Evolutionary conservation across 352 stramenopile species (phyloP).

Genomic region (Phytophthora colocasiae): DNA sequence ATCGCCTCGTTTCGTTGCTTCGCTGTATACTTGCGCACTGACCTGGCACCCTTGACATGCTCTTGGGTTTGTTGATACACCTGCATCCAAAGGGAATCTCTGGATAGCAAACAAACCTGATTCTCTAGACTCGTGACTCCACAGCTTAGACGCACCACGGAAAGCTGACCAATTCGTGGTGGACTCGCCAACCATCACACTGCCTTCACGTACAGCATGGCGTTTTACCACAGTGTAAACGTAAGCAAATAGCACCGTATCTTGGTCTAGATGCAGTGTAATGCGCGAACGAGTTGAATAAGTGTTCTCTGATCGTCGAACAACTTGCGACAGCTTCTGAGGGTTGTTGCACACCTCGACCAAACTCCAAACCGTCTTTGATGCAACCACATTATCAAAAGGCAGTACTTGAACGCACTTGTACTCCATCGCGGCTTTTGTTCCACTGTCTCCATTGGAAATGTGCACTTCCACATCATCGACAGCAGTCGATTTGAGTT

Average conservation of each 20-base stretch:
- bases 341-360: background rate
- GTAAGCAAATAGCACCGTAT: background rate
- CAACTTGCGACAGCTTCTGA: background rate
- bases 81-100: no score
- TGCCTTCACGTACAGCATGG: background rate
- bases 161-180: background rate
- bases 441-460: background rate
- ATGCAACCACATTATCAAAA: background rate
- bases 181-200: background rate
- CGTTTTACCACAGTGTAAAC: background rate
- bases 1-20: no score
- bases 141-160: no score
- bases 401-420: conserved; percentile 4
- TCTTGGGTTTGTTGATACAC: no score
- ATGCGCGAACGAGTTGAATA: no score
- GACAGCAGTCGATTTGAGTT: background rate
- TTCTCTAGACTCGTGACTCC: no score
- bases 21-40: no score
- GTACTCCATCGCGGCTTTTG: conserved; percentile 5
- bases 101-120: no score
- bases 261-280: background rate
- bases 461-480: conserved; percentile 8
- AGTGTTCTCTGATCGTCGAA: background rate
- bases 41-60: no score
- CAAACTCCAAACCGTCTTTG: background rate